Conservation (phyloP, 306 rosid species). For the Begonia masoniana region DNA sequence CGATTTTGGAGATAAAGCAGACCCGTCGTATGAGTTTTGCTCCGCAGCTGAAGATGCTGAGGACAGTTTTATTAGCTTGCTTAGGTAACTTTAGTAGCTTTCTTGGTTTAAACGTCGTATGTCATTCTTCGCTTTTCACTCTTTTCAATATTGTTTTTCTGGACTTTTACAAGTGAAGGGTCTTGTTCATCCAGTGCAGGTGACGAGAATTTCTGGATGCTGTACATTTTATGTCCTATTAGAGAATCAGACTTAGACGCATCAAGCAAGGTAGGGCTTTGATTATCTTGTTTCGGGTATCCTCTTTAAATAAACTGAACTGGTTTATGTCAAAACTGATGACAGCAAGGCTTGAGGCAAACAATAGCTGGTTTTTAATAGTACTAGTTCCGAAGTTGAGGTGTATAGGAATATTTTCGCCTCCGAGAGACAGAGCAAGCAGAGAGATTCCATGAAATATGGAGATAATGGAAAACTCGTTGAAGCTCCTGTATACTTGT, state of each 20-base stretch:
- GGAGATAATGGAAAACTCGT: no score
- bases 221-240: neutral
- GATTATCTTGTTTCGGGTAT: neutral
- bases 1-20: constrained; percentile 21
- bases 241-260: neutral
- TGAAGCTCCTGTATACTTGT: no score
- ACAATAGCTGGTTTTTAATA: neutral
- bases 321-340: no score
- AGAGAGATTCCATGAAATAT: no score
- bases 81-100: constrained; percentile 26
- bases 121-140: neutral
- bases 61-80: constrained; percentile 61
- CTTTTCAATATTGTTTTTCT: constrained; percentile 13
- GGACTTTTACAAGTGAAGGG: constrained; percentile 55
- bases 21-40: constrained; percentile 23
- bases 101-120: no score
- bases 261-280: neutral
- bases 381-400: no score
- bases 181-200: constrained; percentile 82
- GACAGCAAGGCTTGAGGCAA: neutral
- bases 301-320: no score
- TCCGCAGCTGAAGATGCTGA: constrained; percentile 39
- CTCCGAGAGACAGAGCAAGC: no score
- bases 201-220: constrained; percentile 9
- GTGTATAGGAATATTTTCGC: no score